A percentile compares a stretch with the other conserved stretches of the same genome.
These are phyloP conservation scores for Dacryopinax primogenitus DNA, from an alignment of 768 basidiomycete genomes.

Conservation along the genomic window DNA sequence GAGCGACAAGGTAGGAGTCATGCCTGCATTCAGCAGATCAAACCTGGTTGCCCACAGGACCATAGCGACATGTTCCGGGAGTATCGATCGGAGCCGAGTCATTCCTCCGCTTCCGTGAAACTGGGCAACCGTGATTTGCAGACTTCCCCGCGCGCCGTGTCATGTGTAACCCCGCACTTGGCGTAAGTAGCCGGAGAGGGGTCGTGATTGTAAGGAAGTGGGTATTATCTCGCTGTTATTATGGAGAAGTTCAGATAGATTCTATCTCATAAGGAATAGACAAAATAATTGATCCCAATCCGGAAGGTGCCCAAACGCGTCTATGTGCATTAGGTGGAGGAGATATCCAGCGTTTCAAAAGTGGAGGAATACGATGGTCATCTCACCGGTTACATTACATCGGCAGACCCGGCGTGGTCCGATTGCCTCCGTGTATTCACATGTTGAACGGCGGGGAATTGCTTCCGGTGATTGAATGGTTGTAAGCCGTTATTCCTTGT, in stretches of 20 bases:
- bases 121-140: background rate
- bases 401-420: background rate
- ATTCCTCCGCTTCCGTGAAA: background rate
- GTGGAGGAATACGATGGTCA: background rate
- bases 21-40: too few relatives aligned
- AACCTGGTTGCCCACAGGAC: background rate
- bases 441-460: too few relatives aligned
- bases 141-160: background rate
- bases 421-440: background rate
- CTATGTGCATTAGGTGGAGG: too few relatives aligned
- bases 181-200: background rate
- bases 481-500: background rate
- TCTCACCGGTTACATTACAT: background rate
- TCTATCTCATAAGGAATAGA: too few relatives aligned
- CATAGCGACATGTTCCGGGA: background rate
- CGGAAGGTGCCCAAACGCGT: background rate
- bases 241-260: too few relatives aligned
- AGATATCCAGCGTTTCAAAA: background rate
- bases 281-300: background rate
- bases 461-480: background rate
- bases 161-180: background rate
- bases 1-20: background rate
- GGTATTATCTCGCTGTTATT: too few relatives aligned
- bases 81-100: background rate
- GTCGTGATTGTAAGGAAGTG: too few relatives aligned